phyloP scores from a whole-genome alignment of 2,329 filamentous ascomycete genomes.

The Fusarium phyllophilum region DNA sequence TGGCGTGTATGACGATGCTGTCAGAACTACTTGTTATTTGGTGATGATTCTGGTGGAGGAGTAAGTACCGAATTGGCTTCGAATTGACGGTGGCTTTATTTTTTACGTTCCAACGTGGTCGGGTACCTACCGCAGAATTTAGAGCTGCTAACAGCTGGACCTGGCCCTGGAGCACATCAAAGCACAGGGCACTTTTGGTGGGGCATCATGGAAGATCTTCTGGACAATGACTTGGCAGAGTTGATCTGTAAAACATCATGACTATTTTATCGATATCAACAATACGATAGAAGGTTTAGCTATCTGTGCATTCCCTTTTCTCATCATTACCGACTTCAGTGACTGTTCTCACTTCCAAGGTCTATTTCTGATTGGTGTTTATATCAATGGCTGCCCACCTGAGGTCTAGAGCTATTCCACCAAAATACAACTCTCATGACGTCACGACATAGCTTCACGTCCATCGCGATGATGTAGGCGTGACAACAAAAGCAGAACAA shows the following conservation, averaged over 20 bases:
- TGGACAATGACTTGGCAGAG: slow-evolving; percentile 1
- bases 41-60: fast-evolving
- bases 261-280: not conserved
- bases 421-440: slow-evolving; percentile 35
- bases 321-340: not conserved
- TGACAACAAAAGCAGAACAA: slow-evolving; percentile 27
- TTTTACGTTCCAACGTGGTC: slow-evolving; percentile 15
- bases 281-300: not conserved
- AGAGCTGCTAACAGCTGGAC: not conserved
- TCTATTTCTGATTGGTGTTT: not conserved
- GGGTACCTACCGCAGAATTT: not conserved
- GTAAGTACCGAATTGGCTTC: not conserved
- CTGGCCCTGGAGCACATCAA: slow-evolving; percentile 29
- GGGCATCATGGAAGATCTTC: not conserved
- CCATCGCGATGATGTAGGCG: slow-evolving; percentile 40
- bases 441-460: slow-evolving; percentile 35
- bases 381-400: not conserved
- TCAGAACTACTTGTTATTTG: slow-evolving; percentile 11
- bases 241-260: not conserved
- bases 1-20: slow-evolving; percentile 43
- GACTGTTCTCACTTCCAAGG: not conserved
- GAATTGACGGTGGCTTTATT: not conserved
- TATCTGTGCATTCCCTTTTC: not conserved
- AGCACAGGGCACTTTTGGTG: slow-evolving; percentile 20
- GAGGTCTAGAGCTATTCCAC: not conserved